Conservation (phyloP, 768 basidiomycete genomes). For the Leucosporidium yakuticum region DNA sequence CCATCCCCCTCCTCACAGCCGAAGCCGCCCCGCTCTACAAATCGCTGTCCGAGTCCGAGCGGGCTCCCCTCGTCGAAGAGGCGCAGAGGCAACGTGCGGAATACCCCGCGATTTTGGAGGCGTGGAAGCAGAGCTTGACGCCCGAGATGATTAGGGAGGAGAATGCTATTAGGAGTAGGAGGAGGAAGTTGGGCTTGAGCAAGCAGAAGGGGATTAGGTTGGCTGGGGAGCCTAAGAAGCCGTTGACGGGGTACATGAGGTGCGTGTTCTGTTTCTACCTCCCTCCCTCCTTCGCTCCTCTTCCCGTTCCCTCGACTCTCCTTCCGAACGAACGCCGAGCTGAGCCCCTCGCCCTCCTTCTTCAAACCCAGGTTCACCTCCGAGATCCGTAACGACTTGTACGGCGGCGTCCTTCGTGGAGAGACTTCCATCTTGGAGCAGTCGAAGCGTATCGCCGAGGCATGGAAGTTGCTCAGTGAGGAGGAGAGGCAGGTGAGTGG, state of each 20-base stretch:
- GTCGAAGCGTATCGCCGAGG: constrained; percentile 11
- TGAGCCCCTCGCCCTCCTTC: background rate
- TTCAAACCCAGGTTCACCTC: constrained; percentile 7
- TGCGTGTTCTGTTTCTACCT: background rate
- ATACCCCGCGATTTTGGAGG: constrained; percentile 29
- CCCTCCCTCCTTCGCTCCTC: no score
- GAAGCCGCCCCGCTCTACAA: constrained; percentile 17
- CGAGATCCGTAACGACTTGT: background rate
- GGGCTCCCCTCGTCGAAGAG: constrained; percentile 9
- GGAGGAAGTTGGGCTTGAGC: constrained; percentile 18
- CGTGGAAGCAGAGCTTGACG: constrained; percentile 24
- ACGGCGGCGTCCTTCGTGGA: constrained; percentile 7
- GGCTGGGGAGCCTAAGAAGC: constrained; percentile 26
- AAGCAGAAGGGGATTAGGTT: constrained; percentile 3
- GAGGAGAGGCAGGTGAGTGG: constrained; percentile 27
- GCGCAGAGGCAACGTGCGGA: constrained; percentile 9
- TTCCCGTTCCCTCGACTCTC: background rate
- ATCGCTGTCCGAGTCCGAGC: background rate
- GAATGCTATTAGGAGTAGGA: constrained; percentile 19
- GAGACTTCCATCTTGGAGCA: constrained; percentile 19
- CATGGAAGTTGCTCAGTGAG: constrained; percentile 12
- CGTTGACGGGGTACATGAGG: constrained; percentile 19
- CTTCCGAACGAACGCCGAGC: no score
- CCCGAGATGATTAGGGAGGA: constrained; percentile 33
- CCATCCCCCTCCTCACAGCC: background rate